Evolutionary conservation across 2,329 filamentous ascomycete genomes (phyloP), one percentile per base, ranked within the genome.

Genomic region (Pyrenophora seminiperda): DNA sequence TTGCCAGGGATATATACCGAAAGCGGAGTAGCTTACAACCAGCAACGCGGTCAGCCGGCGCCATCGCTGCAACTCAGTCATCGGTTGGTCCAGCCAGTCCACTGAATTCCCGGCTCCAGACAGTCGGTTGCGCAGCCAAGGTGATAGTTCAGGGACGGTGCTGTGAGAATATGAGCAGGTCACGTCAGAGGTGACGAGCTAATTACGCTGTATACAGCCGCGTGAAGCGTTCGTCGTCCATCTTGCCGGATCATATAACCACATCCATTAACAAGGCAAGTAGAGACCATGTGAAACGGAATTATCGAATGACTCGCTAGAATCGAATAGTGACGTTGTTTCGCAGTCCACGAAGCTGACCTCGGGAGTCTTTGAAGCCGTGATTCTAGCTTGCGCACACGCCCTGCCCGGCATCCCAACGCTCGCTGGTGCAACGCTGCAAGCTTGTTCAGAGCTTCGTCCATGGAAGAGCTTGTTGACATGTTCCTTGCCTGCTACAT

Each of bases 21-120:
- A 60, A 61, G 22, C 47, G 61, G 58, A 42, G 51, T 68, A 65
- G 66, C 53, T 48, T 42, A 47, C 56, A 59, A 64, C 67, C 67
- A 60, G 54, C 44, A 46, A 63, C 59, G 55, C 62, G 66, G 67
- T 62, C 61, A 47, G 47, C 41, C 58, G 33, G 50, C 57, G 54
- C 59, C 62, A 50, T 57, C 53, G 58, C 61, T 59, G 47, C 46
- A 61, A 54, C 59, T 50, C 58, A 53, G 58, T 50, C 58, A 61
- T 67, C 64, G 62, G 58, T 61, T 66, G 61, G 59, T 56, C 58
- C 56, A 63, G 27, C 34, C 46, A 42, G 59, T 56, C 55, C 57
- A 62, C 61, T 50, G 24, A 54, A 49, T 51, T 61, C 59, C 65
- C 66, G 58, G 60, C 33, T 61, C 68, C 68, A 61, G 41, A 17